A percentile compares a stretch with the other conserved stretches of the same genome.
These are phyloP conservation scores for Posidonia australis DNA, from an alignment of 106 monocot species.

Conservation along the genomic window DNA sequence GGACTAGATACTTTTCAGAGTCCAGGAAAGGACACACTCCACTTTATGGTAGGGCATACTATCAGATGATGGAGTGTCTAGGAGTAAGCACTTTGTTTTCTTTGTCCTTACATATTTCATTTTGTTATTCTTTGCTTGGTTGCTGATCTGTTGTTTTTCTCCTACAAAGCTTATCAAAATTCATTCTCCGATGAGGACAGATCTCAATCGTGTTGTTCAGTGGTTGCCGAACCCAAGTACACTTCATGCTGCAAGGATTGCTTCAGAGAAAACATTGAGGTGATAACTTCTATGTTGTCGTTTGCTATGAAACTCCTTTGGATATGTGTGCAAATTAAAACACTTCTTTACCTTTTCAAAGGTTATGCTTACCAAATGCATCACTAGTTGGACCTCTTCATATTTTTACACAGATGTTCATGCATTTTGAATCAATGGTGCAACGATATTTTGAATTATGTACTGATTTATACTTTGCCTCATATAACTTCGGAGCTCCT, in stretches of 20 bases:
- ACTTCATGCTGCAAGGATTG: conserved; percentile 63
- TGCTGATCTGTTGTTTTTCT: conserved; percentile 3
- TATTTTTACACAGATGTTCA: neutral
- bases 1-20: conserved; percentile 98
- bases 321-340: neutral
- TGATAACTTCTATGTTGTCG: conserved; percentile 12
- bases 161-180: conserved; percentile 72
- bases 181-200: conserved; percentile 82
- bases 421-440: conserved; percentile 2
- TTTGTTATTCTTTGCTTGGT: neutral
- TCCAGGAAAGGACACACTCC: conserved; percentile 96
- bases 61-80: conserved; percentile 97
- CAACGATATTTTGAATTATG: no score
- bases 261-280: conserved; percentile 85
- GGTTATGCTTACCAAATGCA: neutral
- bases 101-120: neutral
- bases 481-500: no score
- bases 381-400: neutral
- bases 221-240: conserved; percentile 48
- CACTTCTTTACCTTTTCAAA: neutral
- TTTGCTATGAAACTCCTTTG: neutral
- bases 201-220: conserved; percentile 46
- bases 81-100: conserved; percentile 39
- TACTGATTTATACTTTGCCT: no score
- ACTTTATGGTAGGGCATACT: conserved; percentile 89